Percentiles rank a stretch among this genome's conserved stretches.
Evolutionary conservation across 1,139 yeast species (phyloP).

Genomic region (Candida gigantensis): DNA sequence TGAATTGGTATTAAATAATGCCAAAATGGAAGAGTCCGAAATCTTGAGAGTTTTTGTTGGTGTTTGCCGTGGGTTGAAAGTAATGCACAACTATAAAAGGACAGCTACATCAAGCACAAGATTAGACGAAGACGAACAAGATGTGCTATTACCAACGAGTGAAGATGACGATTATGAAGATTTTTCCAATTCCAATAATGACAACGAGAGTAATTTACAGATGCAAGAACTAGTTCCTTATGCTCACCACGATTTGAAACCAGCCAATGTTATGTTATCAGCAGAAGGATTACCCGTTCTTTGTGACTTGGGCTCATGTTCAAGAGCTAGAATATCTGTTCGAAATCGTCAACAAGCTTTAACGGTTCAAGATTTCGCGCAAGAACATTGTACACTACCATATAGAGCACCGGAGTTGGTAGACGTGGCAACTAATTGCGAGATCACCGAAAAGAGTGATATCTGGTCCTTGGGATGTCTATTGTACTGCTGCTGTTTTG

Average conservation of each 20-base stretch:
- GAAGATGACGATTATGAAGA: constrained; percentile 13
- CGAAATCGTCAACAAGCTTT: constrained; percentile 70
- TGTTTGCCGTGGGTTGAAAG: constrained; percentile 70
- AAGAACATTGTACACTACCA: constrained; percentile 83
- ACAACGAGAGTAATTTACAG: constrained; percentile 30
- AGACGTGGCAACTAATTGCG: constrained; percentile 66
- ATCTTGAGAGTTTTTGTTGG: constrained; percentile 64
- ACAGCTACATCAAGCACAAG: constrained; percentile 16
- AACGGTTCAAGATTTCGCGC: constrained; percentile 76
- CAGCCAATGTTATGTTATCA: constrained; percentile 83
- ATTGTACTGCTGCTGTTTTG: constrained; percentile 73
- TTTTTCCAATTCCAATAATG: constrained; percentile 4
- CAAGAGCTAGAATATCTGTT: constrained; percentile 58
- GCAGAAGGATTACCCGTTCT: constrained; percentile 75
- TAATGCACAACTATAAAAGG: constrained; percentile 67
- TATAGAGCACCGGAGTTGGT: constrained; percentile 89
- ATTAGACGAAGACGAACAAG: constrained; percentile 31
- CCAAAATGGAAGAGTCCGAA: constrained; percentile 53
- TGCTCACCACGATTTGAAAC: constrained; percentile 87
- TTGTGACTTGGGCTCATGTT: constrained; percentile 82
- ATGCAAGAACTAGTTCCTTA: constrained; percentile 64
- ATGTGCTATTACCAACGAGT: constrained; percentile 10
- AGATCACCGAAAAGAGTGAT: constrained; percentile 73
- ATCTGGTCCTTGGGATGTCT: constrained; percentile 92
- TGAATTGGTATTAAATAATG: constrained; percentile 56